phyloP scores from a whole-genome alignment of 495 filamentous ascomycete species.

The Talaromyces proteolyticus region DNA sequence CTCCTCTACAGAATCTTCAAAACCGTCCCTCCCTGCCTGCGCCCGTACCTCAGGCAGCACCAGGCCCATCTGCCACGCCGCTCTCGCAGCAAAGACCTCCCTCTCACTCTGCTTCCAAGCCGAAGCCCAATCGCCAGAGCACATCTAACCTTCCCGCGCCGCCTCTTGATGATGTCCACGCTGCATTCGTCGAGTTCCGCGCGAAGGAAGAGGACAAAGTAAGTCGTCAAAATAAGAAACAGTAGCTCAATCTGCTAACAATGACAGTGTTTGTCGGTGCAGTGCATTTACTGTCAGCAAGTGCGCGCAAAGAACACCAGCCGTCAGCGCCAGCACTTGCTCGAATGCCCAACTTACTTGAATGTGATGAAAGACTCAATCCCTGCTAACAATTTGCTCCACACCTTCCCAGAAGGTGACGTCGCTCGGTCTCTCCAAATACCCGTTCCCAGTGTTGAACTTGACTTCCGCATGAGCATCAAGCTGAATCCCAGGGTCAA shows the following conservation, averaged over 20 bases:
- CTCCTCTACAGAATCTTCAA: slow-evolving; percentile 33
- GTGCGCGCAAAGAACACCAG: slow-evolving; percentile 53
- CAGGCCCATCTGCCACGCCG: slow-evolving; percentile 24
- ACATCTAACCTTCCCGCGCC: slow-evolving; percentile 32
- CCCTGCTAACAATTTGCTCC: slow-evolving; percentile 50
- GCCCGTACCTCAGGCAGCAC: slow-evolving; percentile 22
- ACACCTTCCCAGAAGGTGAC: slow-evolving; percentile 50
- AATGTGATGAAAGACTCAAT: slow-evolving; percentile 54
- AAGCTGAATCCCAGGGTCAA: slow-evolving; percentile 52
- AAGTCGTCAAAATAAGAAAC: slow-evolving; percentile 6
- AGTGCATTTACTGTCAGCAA: slow-evolving; percentile 54
- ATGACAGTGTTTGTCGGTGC: slow-evolving; percentile 46
- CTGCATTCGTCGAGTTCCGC: slow-evolving; percentile 51
- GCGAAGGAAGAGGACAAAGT: slow-evolving; percentile 56
- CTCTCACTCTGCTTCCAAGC: slow-evolving; percentile 30
- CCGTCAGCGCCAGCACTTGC: slow-evolving; percentile 48
- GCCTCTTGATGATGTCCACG: slow-evolving; percentile 48
- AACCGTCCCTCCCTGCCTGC: slow-evolving; percentile 34
- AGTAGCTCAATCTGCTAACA: not conserved
- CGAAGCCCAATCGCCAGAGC: slow-evolving; percentile 27
- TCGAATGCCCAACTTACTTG: slow-evolving; percentile 50
- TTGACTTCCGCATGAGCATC: slow-evolving; percentile 60
- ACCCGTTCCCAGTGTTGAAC: slow-evolving; percentile 48
- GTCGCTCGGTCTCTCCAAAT: slow-evolving; percentile 47
- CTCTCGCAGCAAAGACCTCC: slow-evolving; percentile 14